A percentile compares a stretch with the other conserved stretches of the same genome.
Evolutionary conservation across 345 rosid species (phyloP).

Genomic region (Lepidium aucheri): DNA sequence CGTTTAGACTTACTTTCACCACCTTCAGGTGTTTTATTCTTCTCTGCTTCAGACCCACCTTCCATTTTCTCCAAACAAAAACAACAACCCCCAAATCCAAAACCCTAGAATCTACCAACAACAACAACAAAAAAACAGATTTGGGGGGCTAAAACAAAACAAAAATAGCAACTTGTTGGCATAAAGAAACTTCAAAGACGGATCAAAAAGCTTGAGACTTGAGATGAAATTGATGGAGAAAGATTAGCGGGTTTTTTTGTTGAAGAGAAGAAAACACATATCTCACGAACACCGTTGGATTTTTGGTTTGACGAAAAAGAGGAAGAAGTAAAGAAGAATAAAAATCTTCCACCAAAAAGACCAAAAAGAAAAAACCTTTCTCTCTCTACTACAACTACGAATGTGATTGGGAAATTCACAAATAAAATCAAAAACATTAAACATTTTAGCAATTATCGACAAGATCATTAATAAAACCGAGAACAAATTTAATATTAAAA

Average conservation of each 20-base stretch:
- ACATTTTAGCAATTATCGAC: conserved; percentile 19
- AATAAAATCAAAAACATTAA: conserved; percentile 22
- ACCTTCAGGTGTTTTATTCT: conserved; percentile 56
- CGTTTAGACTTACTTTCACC: conserved; percentile 59
- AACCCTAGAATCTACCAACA: conserved; percentile 10
- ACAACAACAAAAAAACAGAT: neutral
- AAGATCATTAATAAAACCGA: conserved; percentile 27
- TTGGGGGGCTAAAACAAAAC: neutral
- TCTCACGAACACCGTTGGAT: conserved; percentile 20
- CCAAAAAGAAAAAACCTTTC: conserved; percentile 20
- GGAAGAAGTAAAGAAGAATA: conserved; percentile 26
- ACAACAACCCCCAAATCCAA: neutral
- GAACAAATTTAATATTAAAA: conserved; percentile 7
- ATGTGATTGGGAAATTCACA: conserved; percentile 50
- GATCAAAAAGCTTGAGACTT: conserved; percentile 9
- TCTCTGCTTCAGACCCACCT: conserved; percentile 43
- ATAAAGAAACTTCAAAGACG: neutral
- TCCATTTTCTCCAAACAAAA: conserved; percentile 33
- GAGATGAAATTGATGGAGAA: neutral
- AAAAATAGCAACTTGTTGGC: conserved; percentile 7
- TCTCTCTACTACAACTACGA: conserved; percentile 23
- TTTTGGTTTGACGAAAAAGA: conserved; percentile 31
- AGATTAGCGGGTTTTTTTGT: neutral
- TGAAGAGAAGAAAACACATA: neutral
- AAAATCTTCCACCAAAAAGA: conserved; percentile 25